Evolutionary conservation across 2,329 filamentous ascomycete genomes (phyloP), one percentile per base, ranked within the genome.

Genomic region (Zarea fungicola): DNA sequence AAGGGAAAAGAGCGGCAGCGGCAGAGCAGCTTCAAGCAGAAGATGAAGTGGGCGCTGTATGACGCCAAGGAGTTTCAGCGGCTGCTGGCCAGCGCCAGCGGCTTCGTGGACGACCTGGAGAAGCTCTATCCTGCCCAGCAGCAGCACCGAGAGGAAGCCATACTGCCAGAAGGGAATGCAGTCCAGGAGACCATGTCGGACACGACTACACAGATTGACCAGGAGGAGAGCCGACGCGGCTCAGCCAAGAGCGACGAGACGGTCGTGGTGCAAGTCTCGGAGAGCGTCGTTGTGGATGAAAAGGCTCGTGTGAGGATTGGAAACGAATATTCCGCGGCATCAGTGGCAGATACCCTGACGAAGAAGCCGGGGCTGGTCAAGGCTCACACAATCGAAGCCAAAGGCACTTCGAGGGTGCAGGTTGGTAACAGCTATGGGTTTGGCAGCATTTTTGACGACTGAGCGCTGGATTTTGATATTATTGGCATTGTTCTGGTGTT

Each of bases 41-140:
- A 59, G 49, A 42, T 50, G 29, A 46, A 50, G 9, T 60, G 56
- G 54, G 59, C 56, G 16, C 42, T 61, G 16, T 59, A 61, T 43
- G 56, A 60, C 29, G 53, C 39, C 29, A 53, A 54, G 19, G 35
- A 53, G 18, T 54, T 61, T 23, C 55, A 58, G 0, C 55, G 45
- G 36, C 35, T 64, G 3, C 43, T 64, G 6, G 39, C 48, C 3
- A 39, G 60, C 13, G 53, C 63, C 10, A 50, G 39, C 3, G 52
- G 23, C 14, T 56, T 59, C 6, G 37, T 64, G 1, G 56, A 62
- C 14, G 55, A 58, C 2, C 42, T 65, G 11, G 61, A 64, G 42
- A 57, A 55, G 26, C 48, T 59, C 18, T 49, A 53, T 46, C 48
- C 60, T 34, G 26, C 51, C 22, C 52, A 61, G 36, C 39, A 40